Evolutionary conservation across 2,329 filamentous ascomycete genomes (phyloP), one percentile per base, ranked within the genome.

Genomic region (Sarocladium strictum): DNA sequence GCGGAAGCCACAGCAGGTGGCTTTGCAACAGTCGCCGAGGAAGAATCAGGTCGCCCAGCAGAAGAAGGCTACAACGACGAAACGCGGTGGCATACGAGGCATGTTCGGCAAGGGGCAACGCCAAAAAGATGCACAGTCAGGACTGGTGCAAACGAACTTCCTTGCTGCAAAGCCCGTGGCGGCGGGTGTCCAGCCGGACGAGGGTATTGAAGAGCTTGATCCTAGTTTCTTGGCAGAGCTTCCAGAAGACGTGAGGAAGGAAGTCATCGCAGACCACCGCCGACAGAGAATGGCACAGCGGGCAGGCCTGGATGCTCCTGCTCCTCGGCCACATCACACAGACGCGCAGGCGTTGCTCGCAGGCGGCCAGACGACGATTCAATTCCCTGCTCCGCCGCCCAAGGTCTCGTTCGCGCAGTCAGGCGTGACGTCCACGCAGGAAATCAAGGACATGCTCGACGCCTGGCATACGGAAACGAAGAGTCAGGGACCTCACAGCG

Each of bases 161-260:
- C 75, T 84, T 40, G 64, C 72, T n/a, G 65, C 69, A 3, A 69
- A 72, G 17, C 59, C 64, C 43, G 56, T 58, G 5, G 64, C 65
- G 3, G 66, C 71, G 2, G n/a, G n/a, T n/a, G 59, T 54, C 3
- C 58, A 60, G 0, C 58, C 56, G 14, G 60, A 62, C 1, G 65
- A 76, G 6, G 69, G 69, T 5, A 58, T 73, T 1, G 75, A 77
- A 49, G 76, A 80, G 40, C 69, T 90, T 2, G 86, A 90, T 56
- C 75, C 81, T 0, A 84, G 85, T 0, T 92, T 97, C 63, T 82
- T 97, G 2, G 83, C 86, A 1, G 90, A 91, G 15, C 75, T 97
- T 1, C 93, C 93, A 0, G 85, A 88, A 59, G 89, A 96, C 47
- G 80, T 96, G 47, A 83, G 89, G 12, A 76, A 73, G 15, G 92